Percentiles rank a stretch among this genome's conserved stretches.
Evolutionary conservation across 2,329 filamentous ascomycete species (phyloP).

Genomic region (Paecilomyces variotii): DNA sequence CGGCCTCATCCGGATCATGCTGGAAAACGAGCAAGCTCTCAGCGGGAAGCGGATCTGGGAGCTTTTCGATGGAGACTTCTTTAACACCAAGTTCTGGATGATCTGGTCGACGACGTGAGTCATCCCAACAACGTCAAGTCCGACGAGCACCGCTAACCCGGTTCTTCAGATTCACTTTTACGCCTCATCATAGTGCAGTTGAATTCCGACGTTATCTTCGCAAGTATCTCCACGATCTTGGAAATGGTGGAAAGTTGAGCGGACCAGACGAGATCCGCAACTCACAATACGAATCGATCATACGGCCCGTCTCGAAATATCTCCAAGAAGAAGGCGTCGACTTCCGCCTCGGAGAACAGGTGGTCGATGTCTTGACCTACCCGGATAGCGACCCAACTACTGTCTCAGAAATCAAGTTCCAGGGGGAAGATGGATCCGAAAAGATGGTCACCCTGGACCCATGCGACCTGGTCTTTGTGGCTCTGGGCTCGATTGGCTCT

Average conservation of each 20-base stretch:
- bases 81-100: constrained; percentile 16
- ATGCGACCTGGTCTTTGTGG: constrained; percentile 31
- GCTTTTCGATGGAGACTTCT: constrained; percentile 13
- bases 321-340: constrained; percentile 17
- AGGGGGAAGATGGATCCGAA: constrained; percentile 12
- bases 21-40: constrained; percentile 14
- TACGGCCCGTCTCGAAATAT: constrained; percentile 15
- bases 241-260: constrained; percentile 12
- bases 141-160: neutral
- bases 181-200: constrained; percentile 15
- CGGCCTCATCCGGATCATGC: constrained; percentile 9
- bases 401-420: constrained; percentile 19
- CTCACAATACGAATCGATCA: constrained; percentile 18
- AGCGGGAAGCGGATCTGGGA: constrained; percentile 23
- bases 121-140: neutral
- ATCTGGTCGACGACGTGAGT: constrained; percentile 16
- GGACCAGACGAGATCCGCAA: constrained; percentile 16
- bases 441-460: constrained; percentile 17
- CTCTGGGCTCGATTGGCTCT: constrained; percentile 31
- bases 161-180: constrained; percentile 10
- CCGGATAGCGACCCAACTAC: constrained; percentile 17
- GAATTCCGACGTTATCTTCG: constrained; percentile 16
- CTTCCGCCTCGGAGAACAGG: constrained; percentile 16
- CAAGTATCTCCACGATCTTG: constrained; percentile 15
- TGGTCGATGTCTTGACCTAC: constrained; percentile 14